These are phyloP conservation scores for Saccharum spontaneum DNA, from an alignment of 176 grass and related monocot genomes.

Conservation along the genomic window DNA sequence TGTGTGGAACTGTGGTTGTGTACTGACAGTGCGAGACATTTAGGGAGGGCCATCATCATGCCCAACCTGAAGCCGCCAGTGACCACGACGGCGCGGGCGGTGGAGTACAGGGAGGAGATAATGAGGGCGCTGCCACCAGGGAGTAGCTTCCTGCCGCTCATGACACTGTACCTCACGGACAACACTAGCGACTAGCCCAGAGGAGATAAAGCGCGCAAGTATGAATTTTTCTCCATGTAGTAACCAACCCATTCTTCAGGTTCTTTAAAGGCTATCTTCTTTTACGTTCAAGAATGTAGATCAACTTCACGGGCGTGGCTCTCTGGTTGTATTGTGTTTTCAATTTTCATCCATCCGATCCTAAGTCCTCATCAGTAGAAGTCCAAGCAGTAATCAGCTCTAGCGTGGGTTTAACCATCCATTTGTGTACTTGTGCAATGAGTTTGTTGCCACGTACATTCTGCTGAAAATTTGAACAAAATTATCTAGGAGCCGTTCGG, in stretches of 20 bases:
- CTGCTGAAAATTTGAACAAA: not conserved
- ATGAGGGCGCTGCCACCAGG: slow-evolving; percentile 46
- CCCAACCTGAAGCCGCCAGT: slow-evolving; percentile 88
- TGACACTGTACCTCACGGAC: slow-evolving; percentile 89
- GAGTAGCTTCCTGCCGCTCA: slow-evolving; percentile 60
- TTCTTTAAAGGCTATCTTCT: too few species aligned
- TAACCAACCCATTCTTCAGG: too few species aligned
- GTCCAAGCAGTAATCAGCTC: too few species aligned
- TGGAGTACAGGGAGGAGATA: slow-evolving; percentile 41
- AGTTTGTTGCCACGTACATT: not conserved
- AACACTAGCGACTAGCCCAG: slow-evolving; percentile 63
- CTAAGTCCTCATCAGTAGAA: not conserved
- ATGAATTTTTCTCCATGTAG: not conserved
- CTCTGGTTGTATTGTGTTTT: not conserved
- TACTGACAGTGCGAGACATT: slow-evolving; percentile 59
- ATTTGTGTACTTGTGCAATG: not conserved
- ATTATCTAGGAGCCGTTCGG: too few species aligned
- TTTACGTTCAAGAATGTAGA: too few species aligned
- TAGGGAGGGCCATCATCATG: slow-evolving; percentile 85
- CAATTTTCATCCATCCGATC: not conserved
- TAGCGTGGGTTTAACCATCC: too few species aligned
- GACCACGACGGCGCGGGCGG: slow-evolving; percentile 63
- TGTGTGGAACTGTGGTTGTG: too few species aligned
- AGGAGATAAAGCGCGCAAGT: slow-evolving; percentile 75
- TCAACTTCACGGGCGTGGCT: too few species aligned